phyloP scores from a whole-genome alignment of 192 early-diverging fungal species.

The Podila epicladia region DNA sequence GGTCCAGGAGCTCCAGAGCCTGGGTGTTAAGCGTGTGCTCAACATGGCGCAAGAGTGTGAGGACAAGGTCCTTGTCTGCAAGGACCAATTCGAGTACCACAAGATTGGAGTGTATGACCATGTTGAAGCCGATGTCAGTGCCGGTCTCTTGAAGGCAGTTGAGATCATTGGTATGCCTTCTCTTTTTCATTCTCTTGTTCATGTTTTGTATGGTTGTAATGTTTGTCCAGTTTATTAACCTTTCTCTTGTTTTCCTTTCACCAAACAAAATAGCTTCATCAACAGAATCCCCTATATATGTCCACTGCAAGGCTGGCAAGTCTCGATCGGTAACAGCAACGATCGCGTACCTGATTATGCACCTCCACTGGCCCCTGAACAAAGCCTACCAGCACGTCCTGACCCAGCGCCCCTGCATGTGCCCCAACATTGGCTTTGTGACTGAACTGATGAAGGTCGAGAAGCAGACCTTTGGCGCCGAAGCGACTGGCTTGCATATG shows the following conservation, averaged over 20 bases:
- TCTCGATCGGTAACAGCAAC: constrained; percentile 78
- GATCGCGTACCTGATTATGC: constrained; percentile 72
- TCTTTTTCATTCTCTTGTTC: not conserved
- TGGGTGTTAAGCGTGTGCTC: constrained; percentile 72
- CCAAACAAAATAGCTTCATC: constrained; percentile 24
- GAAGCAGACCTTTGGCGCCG: constrained; percentile 61
- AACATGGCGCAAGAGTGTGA: constrained; percentile 84
- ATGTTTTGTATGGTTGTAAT: not conserved
- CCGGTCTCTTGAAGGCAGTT: constrained; percentile 68
- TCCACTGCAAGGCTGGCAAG: constrained; percentile 83
- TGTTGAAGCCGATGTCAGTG: constrained; percentile 72
- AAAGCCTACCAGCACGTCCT: constrained; percentile 74
- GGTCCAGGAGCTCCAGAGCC: constrained; percentile 56
- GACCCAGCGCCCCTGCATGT: constrained; percentile 66
- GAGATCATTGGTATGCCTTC: constrained; percentile 69
- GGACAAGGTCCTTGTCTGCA: constrained; percentile 51
- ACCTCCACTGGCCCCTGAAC: constrained; percentile 68
- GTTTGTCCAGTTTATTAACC: not conserved
- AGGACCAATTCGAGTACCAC: constrained; percentile 54
- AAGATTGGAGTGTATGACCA: constrained; percentile 68
- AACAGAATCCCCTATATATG: constrained; percentile 65
- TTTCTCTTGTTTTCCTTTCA: not conserved
- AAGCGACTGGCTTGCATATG: constrained; percentile 2
- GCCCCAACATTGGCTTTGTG: constrained; percentile 84
- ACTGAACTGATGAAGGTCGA: constrained; percentile 75